phyloP scores from a whole-genome alignment of 2,329 filamentous ascomycete species.

The Penicillium sumatraense region DNA sequence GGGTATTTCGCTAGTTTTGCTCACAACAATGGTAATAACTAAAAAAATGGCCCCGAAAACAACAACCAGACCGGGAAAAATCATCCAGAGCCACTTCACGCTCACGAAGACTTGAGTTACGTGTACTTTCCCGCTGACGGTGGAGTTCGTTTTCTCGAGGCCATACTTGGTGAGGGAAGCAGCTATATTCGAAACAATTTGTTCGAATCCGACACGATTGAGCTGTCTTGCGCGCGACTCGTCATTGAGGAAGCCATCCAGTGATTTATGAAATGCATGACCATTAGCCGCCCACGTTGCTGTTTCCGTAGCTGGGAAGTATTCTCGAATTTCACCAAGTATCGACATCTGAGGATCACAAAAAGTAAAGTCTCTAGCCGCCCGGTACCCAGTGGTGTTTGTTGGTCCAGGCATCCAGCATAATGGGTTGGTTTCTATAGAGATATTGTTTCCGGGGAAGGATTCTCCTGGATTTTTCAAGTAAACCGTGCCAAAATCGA shows the following conservation, averaged over 20 bases:
- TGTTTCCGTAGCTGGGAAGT: background rate
- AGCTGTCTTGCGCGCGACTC: no score
- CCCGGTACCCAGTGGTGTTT: background rate
- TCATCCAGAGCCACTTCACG: background rate
- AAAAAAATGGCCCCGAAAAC: background rate
- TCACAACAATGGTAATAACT: background rate
- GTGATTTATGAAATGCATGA: background rate
- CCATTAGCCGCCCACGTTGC: background rate
- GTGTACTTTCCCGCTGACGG: background rate
- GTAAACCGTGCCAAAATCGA: background rate
- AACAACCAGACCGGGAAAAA: background rate
- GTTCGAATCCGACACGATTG: background rate
- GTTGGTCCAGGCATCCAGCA: background rate
- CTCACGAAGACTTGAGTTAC: background rate
- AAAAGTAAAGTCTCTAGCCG: background rate
- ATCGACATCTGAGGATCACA: background rate
- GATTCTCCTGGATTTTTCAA: no score
- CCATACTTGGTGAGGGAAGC: background rate
- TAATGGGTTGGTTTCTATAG: no score
- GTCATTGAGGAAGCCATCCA: no score
- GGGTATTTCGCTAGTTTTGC: background rate
- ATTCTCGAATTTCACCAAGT: background rate
- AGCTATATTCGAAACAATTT: background rate
- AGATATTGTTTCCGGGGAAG: no score
- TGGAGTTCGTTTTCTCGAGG: background rate